Evolutionary conservation across 2,329 filamentous ascomycete genomes (phyloP).

Genomic region (Alternaria ethzedia): DNA sequence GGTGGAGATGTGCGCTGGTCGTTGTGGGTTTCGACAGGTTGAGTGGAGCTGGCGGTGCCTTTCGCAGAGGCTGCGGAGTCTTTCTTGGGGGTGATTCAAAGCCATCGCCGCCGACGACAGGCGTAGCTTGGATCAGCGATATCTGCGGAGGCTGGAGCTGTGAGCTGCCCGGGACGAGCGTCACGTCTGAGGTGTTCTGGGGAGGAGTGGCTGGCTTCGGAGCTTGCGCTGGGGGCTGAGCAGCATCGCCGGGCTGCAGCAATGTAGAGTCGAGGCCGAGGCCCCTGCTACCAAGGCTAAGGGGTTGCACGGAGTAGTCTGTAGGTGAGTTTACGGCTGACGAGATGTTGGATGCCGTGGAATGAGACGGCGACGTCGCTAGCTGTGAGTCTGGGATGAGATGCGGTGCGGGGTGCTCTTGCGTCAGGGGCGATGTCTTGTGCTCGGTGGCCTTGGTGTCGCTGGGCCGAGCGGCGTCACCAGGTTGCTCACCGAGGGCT

Average conservation of each 20-base stretch:
- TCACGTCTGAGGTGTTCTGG: conserved; percentile 9
- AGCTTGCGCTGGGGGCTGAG: conserved; percentile 16
- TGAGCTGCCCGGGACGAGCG: conserved; percentile 14
- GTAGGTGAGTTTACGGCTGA: conserved; percentile 42
- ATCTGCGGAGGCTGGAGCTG: conserved; percentile 43
- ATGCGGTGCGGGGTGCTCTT: conserved; percentile 25
- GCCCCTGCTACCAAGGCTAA: conserved; percentile 27
- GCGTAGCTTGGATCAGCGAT: conserved; percentile 49
- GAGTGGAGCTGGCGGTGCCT: conserved; percentile 83
- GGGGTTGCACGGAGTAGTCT: conserved; percentile 43
- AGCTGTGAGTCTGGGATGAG: conserved; percentile 40
- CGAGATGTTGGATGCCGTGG: conserved; percentile 31
- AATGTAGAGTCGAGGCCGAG: conserved; percentile 32
- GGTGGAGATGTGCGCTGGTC: conserved; percentile 53
- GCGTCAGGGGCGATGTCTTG: conserved; percentile 25
- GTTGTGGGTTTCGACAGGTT: conserved; percentile 64
- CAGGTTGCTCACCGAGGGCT: conserved; percentile 39
- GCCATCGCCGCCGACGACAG: conserved; percentile 43
- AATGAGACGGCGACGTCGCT: conserved; percentile 40
- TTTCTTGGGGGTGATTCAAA: conserved; percentile 46
- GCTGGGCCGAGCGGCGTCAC: conserved; percentile 30
- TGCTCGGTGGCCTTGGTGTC: conserved; percentile 30
- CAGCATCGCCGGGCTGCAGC: conserved; percentile 19
- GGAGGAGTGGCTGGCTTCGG: conserved; percentile 21
- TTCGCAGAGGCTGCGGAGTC: conserved; percentile 64